Conservation (phyloP, 805 yeast genomes). For the Wickerhamomyces bovis region DNA sequence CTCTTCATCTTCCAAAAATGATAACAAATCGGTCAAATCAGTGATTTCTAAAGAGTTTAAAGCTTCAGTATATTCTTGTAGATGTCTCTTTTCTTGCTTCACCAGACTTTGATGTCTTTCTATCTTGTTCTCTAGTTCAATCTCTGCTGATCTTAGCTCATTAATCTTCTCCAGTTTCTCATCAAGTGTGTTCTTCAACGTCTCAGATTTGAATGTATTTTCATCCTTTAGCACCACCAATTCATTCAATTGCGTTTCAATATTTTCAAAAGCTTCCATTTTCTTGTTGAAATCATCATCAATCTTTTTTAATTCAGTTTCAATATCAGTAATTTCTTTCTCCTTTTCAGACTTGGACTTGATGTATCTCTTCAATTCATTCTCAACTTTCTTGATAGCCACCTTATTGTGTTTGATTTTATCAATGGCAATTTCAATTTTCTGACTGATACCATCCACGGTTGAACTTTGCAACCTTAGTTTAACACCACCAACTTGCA, state of each 20-base stretch:
- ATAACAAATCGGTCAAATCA: conserved; percentile 36
- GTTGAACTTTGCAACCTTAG: conserved; percentile 73
- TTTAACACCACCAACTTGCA: conserved; percentile 88
- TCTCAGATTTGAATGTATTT: conserved; percentile 35
- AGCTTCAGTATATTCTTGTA: conserved; percentile 29
- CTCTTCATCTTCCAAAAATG: conserved; percentile 26
- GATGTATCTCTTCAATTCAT: conserved; percentile 51
- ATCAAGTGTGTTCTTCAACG: conserved; percentile 34
- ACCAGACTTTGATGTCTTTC: conserved; percentile 47
- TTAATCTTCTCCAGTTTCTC: conserved; percentile 40
- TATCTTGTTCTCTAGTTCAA: conserved; percentile 57
- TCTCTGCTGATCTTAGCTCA: conserved; percentile 55
- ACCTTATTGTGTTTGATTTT: conserved; percentile 53
- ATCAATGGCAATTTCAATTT: conserved; percentile 52
- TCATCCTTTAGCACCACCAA: conserved; percentile 31
- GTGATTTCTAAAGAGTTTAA: conserved; percentile 42
- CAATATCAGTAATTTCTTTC: conserved; percentile 36
- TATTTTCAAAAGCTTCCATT: conserved; percentile 21
- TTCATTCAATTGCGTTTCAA: conserved; percentile 30
- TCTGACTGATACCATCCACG: conserved; percentile 69
- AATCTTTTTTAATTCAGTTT: conserved; percentile 30
- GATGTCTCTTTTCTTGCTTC: conserved; percentile 32
- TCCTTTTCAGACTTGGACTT: conserved; percentile 42
- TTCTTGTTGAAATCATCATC: conserved; percentile 25
- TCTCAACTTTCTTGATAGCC: conserved; percentile 53